Evolutionary conservation across 2,329 filamentous ascomycete species (phyloP), one percentile per base, ranked within the genome.

Genomic region (Cercospora sesami): DNA sequence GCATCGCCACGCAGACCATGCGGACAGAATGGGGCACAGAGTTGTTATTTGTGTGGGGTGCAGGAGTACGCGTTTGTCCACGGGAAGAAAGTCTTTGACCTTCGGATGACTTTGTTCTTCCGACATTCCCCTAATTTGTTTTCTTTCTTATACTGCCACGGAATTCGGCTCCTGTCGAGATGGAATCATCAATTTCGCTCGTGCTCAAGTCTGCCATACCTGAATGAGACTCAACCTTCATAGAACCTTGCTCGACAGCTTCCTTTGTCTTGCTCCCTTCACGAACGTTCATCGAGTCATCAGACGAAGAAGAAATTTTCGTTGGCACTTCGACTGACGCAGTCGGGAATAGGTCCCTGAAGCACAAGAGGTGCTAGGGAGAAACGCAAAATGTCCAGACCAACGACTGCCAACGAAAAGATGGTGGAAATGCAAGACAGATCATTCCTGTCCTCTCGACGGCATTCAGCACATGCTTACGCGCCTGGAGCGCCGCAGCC

Each of bases 401-500:
- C 48, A 55, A 16, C 23, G 7, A 55, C 23, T 30, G 23, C 16
- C 23, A 6, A 55, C 23, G 48, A 39, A 23, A 60, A 36, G 0
- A 31, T 55, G 14, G 12, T 31, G 5, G 23, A 51, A 28, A 63
- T 23, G 26, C 57, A 55, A 18, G 33, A 21, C 9, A 48, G 55
- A 30, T 18, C 55, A 33, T 21, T 26, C 12, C 48, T 53, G 58
- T 26, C 28, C 18, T 16, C 33, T 48, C 65, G 30, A n/a, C 53
- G 48, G 21, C 59, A 67, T 58, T 64, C 60, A 12, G 18, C 65
- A 9, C 28, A 53, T 42, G 53, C 53, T 5, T 67, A 67, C 26
- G 65, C 65, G 23, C 18, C 39, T 31, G 45, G 18, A 23, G 18
- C 48, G 42, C 60, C n/a, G 39, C 39, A 48, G 39, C 4, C 21